Base-by-base conservation (phyloP, 2,329 filamentous ascomycete species). In the Xylaria hypoxylon region DNA sequence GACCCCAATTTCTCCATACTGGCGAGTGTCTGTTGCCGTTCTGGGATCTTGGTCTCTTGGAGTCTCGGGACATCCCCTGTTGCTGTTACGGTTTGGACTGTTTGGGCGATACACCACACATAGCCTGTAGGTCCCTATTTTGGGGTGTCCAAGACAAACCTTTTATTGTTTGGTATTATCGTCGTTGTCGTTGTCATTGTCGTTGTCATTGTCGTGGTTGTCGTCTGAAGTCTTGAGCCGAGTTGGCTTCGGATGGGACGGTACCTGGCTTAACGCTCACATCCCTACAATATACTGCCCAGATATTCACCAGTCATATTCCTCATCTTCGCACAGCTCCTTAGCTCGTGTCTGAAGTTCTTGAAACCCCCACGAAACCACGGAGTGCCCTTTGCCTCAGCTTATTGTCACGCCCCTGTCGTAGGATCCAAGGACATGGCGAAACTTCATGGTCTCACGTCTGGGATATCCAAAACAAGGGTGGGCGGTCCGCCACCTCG, bases 281-380 rank as follows among this genome's bases (percentile, higher is more conserved):
- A 51, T 38, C 31, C 4, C 13, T 55, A 24, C 51, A 35, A 38
- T 35, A 35, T 42, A 10, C 2, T 45, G 38, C 26, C 28, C 45
- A n/a, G 45, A 31, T n/a, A 50, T 44, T 59, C 38, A 42, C 26
- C 19, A 8, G 28, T 24, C 47, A 42, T 47, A n/a, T 26, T 17
- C 28, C 35, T 28, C 31, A 8, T 40, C 13, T 38, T 60, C 33
- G n/a, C 22, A 44, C 64, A 56, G 55, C 52, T 67, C 35, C 61
- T 48, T 52, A 64, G 65, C 57, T 58, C 58, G 67, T 66, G 69
- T 73, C 71, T 72, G 68, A 69, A 69, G 59, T 68, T 64, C 64
- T 71, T 73, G 73, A 75, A 74, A 75, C 73, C 68, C 65, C 68
- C 68, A 74, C 73, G 72, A 75, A 74, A 74, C 73, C 19, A 62